Evolutionary conservation across 257 asterid species (phyloP), one percentile per base, ranked within the genome.

Genomic region (Nicotiana paniculata): DNA sequence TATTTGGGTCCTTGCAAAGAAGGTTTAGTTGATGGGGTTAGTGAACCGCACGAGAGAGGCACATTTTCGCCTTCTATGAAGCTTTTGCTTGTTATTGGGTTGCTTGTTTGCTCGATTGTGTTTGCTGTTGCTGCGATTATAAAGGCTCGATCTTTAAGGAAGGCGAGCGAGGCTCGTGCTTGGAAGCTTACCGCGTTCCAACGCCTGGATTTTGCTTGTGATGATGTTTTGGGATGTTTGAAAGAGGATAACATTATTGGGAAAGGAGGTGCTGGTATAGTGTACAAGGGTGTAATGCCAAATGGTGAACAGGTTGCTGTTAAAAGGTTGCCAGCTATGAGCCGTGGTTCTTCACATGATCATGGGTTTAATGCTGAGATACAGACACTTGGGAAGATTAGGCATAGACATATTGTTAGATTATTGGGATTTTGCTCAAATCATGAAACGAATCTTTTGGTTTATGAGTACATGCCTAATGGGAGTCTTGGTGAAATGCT

Each of bases 101-200:
- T 93, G 85, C 96, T 95, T 11, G 90, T 92, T 43, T 93, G 98
- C 82, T 95, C 99, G 5, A 95, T 95, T 30, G 96, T 91, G 24
- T 95, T 95, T 32, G 98, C 97, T 3, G 92, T 92, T 69, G 99
- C 93, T 13, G 99, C 98, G 0, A 91, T 95, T 35, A 81, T 91
- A 35, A 95, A 95, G 86, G 98, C 98, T 5, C 87, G 96, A 9
- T 91, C 97, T 0, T 80, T 95, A 84, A 95, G 92, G 84, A 95
- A 91, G 85, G 91, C 97, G 0, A 93, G 89, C 4, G 93, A 91
- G 61, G 94, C 97, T 83, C 93, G 96, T 57, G 88, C 98, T 1
- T 95, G 99, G 99, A 95, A 92, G 88, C 97, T 95, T 12, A 93
- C 99, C 0, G 97, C 99, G 64, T 95, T 95, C 90, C 99, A 95